Evolutionary conservation across 2,329 filamentous ascomycete genomes (phyloP), one percentile per base, ranked within the genome.

Genomic region (Colletotrichum sp.): DNA sequence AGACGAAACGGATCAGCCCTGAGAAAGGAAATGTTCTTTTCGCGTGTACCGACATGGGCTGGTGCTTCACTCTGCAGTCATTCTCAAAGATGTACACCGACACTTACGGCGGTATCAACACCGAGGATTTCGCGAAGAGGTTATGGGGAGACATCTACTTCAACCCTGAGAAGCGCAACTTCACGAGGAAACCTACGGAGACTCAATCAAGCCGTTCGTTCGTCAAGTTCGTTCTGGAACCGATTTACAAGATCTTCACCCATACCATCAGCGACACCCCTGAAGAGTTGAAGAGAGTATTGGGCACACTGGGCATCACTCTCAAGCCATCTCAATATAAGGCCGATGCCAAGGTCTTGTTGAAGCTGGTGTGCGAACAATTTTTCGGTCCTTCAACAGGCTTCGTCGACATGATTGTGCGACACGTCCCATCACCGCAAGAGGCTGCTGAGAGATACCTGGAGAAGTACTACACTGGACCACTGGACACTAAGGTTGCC

Each of bases 1-100:
- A 95, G 81, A 92, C 91, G 77, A 92, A 92, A 85, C 92, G 97
- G 78, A 86, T 99, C 78, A 99, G 96, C 79, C 97, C 97, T 0
- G 97, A 99, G 83, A 98, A 96, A 86, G 97, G 97, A 77, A 99
- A 99, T 83, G 97, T 99, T n/a, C 93, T 98, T 12, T 99, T 99
- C 83, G 95, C 96, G 1, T 98, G 95, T 84, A 95, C 95, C 66
- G 94, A 93, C 76, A 96, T 99, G 94, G 94, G 95, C 72, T 99
- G 97, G 97, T 98, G 95, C 84, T 98, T 99, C 84, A 99, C 96
- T 1, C 88, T 99, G 39, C 93, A 93, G 77, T 98, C 96, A 2
- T 99, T 99, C 83, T 94, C 97, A 15, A 96, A 95, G 84, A 98
- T 98, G 95, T 99, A 99, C 83, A 93, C 96, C 8, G 95, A 98